Conservation (phyloP, 331 rosid genomes). For the Acacia pycnantha region DNA sequence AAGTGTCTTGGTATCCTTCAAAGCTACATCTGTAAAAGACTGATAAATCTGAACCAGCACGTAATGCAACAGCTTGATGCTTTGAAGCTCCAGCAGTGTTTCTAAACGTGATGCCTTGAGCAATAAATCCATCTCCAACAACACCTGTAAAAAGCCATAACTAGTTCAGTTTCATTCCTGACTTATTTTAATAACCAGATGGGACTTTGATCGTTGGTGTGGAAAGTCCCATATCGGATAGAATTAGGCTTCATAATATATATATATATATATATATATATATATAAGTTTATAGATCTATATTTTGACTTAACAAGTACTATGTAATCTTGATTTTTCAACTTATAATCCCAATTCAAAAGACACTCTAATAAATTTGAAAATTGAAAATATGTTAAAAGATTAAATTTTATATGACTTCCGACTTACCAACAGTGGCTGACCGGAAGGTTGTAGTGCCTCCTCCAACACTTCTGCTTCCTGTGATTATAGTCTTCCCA, state of each 20-base stretch:
- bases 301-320: no score
- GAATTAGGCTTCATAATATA: not conserved
- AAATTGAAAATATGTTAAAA: not conserved
- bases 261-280: no score
- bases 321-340: no score
- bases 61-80: slow-evolving; percentile 2
- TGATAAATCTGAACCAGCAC: slow-evolving; percentile 4
- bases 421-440: slow-evolving; percentile 55
- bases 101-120: not conserved
- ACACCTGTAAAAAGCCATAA: not conserved
- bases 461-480: not conserved
- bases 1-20: slow-evolving; percentile 18
- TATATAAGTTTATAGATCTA: no score
- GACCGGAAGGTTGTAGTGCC: slow-evolving; percentile 51
- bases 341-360: no score
- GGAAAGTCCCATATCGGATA: not conserved
- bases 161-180: not conserved
- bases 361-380: no score
- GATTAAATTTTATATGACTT: no score
- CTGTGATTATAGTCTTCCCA: not conserved
- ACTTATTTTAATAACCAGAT: no score
- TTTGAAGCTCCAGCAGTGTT: not conserved
- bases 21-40: not conserved
- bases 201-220: no score
- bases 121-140: not conserved